Percentiles rank a stretch among this genome's conserved stretches.
Conservation (phyloP, 306 rosid species). For the Glycyrrhiza uralensis region DNA sequence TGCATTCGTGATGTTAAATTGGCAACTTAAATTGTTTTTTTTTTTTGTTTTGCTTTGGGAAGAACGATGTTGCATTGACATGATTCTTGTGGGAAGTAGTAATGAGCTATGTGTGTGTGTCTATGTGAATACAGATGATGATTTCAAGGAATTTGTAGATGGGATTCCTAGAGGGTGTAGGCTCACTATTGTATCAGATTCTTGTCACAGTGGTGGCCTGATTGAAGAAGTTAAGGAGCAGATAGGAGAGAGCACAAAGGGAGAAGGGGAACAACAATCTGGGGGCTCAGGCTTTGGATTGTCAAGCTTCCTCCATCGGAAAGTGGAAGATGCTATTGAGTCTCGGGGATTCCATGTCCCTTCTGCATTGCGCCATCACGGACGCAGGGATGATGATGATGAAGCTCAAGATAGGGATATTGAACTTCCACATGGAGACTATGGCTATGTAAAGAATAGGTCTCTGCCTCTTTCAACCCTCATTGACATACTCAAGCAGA, state of each 20-base stretch:
- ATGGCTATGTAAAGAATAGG: constrained; percentile 54
- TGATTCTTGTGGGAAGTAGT: not conserved
- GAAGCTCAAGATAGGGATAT: constrained; percentile 41
- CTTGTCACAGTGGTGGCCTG: constrained; percentile 94
- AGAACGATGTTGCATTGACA: not conserved
- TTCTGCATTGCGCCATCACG: constrained; percentile 28
- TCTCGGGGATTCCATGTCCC: constrained; percentile 82
- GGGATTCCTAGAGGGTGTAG: constrained; percentile 55
- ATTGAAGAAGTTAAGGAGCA: constrained; percentile 71
- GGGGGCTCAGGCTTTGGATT: constrained; percentile 49
- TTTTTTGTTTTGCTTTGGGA: not conserved
- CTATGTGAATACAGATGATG: constrained; percentile 71
- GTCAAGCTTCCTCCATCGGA: constrained; percentile 52
- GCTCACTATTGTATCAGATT: constrained; percentile 86
- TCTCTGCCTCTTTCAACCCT: constrained; percentile 79
- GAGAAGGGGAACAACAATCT: constrained; percentile 22
- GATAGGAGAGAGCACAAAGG: constrained; percentile 80
- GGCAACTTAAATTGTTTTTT: too few relatives aligned
- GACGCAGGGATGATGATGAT: constrained; percentile 27
- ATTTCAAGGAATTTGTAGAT: constrained; percentile 77
- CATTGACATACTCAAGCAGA: constrained; percentile 84
- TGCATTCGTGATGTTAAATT: not conserved
- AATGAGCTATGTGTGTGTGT: not conserved
- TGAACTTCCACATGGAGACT: constrained; percentile 42
- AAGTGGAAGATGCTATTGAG: constrained; percentile 50